Conservation (phyloP, 2,329 filamentous ascomycete genomes). For the Xylariaceae sp. region DNA sequence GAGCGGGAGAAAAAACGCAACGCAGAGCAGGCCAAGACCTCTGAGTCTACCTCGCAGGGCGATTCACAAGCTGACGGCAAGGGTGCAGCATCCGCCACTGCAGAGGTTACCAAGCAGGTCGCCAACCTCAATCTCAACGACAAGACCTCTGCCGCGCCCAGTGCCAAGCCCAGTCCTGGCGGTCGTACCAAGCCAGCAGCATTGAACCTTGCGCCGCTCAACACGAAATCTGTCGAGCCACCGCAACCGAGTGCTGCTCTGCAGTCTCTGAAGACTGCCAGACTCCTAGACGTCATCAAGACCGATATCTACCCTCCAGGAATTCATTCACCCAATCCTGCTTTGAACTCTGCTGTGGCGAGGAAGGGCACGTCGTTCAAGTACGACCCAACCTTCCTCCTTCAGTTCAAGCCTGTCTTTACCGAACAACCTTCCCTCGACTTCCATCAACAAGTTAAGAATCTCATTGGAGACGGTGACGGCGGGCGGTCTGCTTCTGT, state of each 20-base stretch:
- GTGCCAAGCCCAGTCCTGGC: constrained; percentile 43
- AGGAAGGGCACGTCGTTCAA: constrained; percentile 81
- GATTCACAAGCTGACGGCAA: constrained; percentile 41
- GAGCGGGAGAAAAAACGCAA: constrained; percentile 54
- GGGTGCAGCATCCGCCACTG: constrained; percentile 27
- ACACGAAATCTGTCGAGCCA: constrained; percentile 79
- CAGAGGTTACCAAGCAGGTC: constrained; percentile 40
- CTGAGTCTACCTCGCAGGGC: constrained; percentile 45
- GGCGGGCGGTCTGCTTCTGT: constrained; percentile 55
- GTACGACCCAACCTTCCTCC: constrained; percentile 89
- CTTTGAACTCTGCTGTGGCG: constrained; percentile 71
- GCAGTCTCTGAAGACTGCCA: constrained; percentile 84
- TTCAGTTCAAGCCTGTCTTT: constrained; percentile 94
- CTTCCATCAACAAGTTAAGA: constrained; percentile 87
- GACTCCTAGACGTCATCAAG: constrained; percentile 74
- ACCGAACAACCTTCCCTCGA: constrained; percentile 93
- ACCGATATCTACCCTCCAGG: constrained; percentile 75
- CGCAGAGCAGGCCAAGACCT: constrained; percentile 36
- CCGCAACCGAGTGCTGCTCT: constrained; percentile 90
- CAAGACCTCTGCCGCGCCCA: constrained; percentile 44
- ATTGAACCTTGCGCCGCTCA: constrained; percentile 76
- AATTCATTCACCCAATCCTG: constrained; percentile 84
- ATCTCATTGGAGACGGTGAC: constrained; percentile 70
- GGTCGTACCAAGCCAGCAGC: constrained; percentile 71
- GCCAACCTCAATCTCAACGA: constrained; percentile 41